Base-by-base conservation (phyloP, 2,329 filamentous ascomycete genomes). In the Chaetoscypha palmicola region DNA sequence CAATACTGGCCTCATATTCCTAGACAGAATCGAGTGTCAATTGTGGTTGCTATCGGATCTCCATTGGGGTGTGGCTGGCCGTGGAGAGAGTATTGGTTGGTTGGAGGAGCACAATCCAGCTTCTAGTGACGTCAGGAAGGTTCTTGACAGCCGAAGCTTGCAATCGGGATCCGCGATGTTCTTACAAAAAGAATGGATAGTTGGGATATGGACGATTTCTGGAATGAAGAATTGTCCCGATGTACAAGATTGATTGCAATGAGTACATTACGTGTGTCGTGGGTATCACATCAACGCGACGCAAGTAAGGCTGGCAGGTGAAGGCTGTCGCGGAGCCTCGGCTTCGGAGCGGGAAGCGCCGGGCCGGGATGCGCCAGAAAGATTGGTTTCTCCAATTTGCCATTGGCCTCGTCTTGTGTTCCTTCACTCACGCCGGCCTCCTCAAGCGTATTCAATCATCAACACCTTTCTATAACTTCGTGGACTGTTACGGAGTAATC, bases 1-100 rank as follows among this genome's bases (percentile, higher is more conserved):
- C 54, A 69, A 62, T 52, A 61, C 64, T 58, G 64, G 57, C 59
- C 67, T 72, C 72, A 76, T 75, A 50, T 49, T 54, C 40, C 34
- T 39, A 17, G 46, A 24, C 30, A 35, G 23, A 38, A 32, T 22
- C 9, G 12, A 21, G 30, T 28, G 7, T 33, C 7, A 17, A 16
- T 9, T 19, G 16, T 19, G 8, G 26, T 34, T 43, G 41, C 48
- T 56, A 57, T 49, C 54, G 50, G 24, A 36, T 44, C 53, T 59
- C 54, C 57, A 59, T 59, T 44, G 42, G 39, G 35, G 5, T 28
- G 14, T 31, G 36, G 14, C 9, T 38, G n/a, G 23, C n/a, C n/a
- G 35, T 28, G 26, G n/a, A 37, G 20, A 26, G 17, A 22, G 24
- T 23, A 9, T 34, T 14, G 19, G 11, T 11, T 19, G 16, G 38